Percentiles rank a stretch among this genome's conserved stretches.
Conservation (phyloP, 148 eudicot genomes). For the Silene conica region DNA sequence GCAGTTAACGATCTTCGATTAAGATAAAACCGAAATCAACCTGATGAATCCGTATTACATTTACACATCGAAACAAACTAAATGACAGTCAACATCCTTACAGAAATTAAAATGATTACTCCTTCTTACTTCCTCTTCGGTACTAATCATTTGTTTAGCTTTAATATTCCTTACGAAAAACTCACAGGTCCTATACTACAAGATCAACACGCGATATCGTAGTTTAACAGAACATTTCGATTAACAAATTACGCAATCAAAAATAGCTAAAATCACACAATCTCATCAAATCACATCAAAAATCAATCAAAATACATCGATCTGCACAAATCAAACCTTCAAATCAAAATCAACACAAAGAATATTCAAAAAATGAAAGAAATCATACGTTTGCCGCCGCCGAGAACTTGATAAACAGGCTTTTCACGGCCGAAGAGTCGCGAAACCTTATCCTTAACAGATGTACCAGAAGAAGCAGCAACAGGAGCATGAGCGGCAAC, state of each 20-base stretch:
- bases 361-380: neutral
- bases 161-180: too few species aligned
- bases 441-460: constrained; percentile 39
- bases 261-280: neutral
- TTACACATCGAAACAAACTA: too few species aligned
- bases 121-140: too few species aligned
- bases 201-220: neutral
- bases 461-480: constrained; percentile 13
- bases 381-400: constrained; percentile 72
- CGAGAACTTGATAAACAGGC: constrained; percentile 73
- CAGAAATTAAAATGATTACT: neutral
- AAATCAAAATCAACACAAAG: constrained; percentile 4
- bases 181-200: too few species aligned
- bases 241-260: too few species aligned
- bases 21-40: neutral
- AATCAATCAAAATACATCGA: neutral
- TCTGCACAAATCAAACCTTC: neutral
- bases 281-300: neutral
- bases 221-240: neutral
- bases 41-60: too few species aligned
- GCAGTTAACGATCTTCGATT: neutral
- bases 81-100: neutral
- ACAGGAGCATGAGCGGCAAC: constrained; percentile 2
- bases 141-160: too few species aligned
- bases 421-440: constrained; percentile 64